Base-by-base conservation (phyloP, 768 basidiomycete species). In the Pholiota microspora region DNA sequence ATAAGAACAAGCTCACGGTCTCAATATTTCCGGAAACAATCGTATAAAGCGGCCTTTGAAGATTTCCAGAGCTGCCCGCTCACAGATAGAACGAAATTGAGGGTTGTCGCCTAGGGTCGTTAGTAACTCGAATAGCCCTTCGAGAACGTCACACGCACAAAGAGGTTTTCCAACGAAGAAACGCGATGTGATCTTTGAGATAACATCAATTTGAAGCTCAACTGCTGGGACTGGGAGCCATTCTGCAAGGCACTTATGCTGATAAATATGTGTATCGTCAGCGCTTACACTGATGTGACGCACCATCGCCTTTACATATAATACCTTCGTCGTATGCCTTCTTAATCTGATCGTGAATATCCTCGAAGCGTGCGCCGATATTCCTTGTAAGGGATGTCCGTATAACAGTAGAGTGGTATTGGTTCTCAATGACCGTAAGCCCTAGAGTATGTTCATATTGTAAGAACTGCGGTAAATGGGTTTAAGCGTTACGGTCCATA, bases 401-500 rank as follows among this genome's bases (percentile, higher is more conserved):
- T 23, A 77, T 62, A 6, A 72, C 64, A 2, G 63, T 50, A 8
- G 69, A 44, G 34, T 76, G 73, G 46, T 69, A 72, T 2, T 62
- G 66, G 38, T 71, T 66, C 7, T 63, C 28, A 29, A 58, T 32
- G 16, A 65, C 40, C 15, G 65, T 60, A 3, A 49, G 38, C n/a
- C 71, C 69, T 10, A 77, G 46, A 0, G 73, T 76, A 40, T 71
- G 69, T 49, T 55, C 69, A 63, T 55, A 55, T 56, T 75, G 72
- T 34, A 75, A 45, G 13, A 53, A 38, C 70, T 73, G 49, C 27
- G 24, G 18, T 15, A 16, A 29, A n/a, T 35, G 4, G 51, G 21
- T 12, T n/a, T 34, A 10, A 35, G 38, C 32, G 12, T n/a, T 34
- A 31, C 25, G 23, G 2, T 18, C 10, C 28, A 21, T 27, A 25